phyloP scores from a whole-genome alignment of 2,329 filamentous ascomycete genomes.

The Lasiodiplodia gonubiensis region DNA sequence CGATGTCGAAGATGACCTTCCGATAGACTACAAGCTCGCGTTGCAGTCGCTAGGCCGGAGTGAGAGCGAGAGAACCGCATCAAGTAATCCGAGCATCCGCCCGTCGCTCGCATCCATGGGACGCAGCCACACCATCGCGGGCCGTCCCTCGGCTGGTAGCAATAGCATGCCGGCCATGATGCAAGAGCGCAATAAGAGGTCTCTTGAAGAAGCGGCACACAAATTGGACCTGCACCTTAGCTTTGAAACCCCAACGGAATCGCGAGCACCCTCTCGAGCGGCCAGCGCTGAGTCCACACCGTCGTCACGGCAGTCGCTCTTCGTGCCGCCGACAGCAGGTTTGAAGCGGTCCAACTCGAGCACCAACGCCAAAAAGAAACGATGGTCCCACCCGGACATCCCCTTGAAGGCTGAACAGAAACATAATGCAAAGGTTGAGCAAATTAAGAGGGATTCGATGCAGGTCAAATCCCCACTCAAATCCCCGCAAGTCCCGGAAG shows the following conservation, averaged over 20 bases:
- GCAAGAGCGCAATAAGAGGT: slow-evolving; percentile 27
- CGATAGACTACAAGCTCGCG: slow-evolving; percentile 49
- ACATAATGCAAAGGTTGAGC: slow-evolving; percentile 37
- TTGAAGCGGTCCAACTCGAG: slow-evolving; percentile 40
- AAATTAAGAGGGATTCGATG: slow-evolving; percentile 28
- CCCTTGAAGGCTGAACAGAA: slow-evolving; percentile 45
- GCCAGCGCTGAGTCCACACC: slow-evolving; percentile 30
- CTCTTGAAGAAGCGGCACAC: slow-evolving; percentile 18
- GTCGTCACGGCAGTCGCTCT: slow-evolving; percentile 31
- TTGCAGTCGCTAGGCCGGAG: slow-evolving; percentile 37
- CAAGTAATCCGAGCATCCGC: slow-evolving; percentile 17
- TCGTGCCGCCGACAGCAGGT: slow-evolving; percentile 32
- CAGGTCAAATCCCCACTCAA: slow-evolving; percentile 40
- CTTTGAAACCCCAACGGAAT: slow-evolving; percentile 16
- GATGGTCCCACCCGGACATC: slow-evolving; percentile 48
- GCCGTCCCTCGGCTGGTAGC: slow-evolving; percentile 9
- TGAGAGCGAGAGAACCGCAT: slow-evolving; percentile 20
- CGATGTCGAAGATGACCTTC: slow-evolving; percentile 33
- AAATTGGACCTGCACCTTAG: slow-evolving; percentile 24
- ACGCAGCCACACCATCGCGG: slow-evolving; percentile 25
- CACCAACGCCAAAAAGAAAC: slow-evolving; percentile 43
- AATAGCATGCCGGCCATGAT: slow-evolving; percentile 16
- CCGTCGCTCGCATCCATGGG: slow-evolving; percentile 25
- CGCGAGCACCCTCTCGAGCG: slow-evolving; percentile 24
- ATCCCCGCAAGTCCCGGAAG: slow-evolving; percentile 45